phyloP scores from a whole-genome alignment of 352 stramenopile species.

The Phytophthora pistaciae region DNA sequence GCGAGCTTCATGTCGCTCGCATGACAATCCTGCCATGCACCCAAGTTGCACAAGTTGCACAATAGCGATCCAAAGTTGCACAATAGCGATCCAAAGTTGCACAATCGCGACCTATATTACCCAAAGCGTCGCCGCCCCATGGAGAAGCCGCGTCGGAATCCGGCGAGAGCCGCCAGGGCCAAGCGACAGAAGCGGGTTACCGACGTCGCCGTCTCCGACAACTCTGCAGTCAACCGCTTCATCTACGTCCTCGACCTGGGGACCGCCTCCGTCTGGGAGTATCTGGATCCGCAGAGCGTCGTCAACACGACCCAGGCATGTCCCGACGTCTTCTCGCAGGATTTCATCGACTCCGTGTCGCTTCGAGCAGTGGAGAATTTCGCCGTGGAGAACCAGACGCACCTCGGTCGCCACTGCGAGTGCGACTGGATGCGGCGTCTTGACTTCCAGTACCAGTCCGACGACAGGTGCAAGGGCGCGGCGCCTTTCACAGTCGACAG shows the following conservation, averaged over 20 bases:
- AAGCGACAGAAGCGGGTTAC: not conserved
- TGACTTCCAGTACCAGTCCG: conserved; percentile 16
- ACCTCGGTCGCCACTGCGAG: conserved; percentile 25
- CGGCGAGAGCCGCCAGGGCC: not conserved
- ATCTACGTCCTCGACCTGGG: conserved; percentile 24
- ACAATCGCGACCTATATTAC: too few species aligned
- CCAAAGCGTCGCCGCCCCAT: not conserved
- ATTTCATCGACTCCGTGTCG: conserved; percentile 14
- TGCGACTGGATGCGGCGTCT: conserved; percentile 36
- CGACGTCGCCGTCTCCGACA: not conserved
- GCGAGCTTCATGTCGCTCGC: too few species aligned
- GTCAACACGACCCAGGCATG: conserved; percentile 14
- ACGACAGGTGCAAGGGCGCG: conserved; percentile 2
- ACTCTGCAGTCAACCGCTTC: conserved; percentile 4
- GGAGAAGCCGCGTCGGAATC: not conserved
- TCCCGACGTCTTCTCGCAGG: conserved; percentile 5
- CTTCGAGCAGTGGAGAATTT: conserved; percentile 20
- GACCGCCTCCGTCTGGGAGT: conserved; percentile 19
- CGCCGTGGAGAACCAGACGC: conserved; percentile 17
- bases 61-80: not conserved
- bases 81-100: not conserved
- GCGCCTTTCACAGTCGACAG: conserved; percentile 19
- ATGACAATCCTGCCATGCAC: too few species aligned
- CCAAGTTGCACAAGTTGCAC: too few species aligned
- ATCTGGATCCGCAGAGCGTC: conserved; percentile 11